Conservation (phyloP, 2,329 filamentous ascomycete genomes). For the Mycosphaerella sp. region DNA sequence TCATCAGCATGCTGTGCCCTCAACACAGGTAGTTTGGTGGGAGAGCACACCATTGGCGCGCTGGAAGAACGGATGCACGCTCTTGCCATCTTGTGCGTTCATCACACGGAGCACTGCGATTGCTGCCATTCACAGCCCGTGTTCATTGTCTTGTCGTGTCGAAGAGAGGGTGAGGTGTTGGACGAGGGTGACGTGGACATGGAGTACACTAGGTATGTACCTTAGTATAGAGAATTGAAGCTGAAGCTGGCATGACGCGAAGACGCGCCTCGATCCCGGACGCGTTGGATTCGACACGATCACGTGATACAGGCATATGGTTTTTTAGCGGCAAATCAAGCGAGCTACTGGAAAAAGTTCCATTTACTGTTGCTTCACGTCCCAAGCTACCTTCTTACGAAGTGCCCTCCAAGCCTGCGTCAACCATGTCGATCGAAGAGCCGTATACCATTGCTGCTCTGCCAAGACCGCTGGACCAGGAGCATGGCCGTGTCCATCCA, state of each 20-base stretch:
- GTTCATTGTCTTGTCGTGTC: not conserved
- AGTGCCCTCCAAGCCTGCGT: not conserved
- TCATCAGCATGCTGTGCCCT: slow-evolving; percentile 5
- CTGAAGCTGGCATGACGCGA: too few relatives aligned
- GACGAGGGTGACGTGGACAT: not conserved
- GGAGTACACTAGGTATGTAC: too few relatives aligned
- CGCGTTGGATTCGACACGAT: too few relatives aligned
- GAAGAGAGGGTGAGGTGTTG: not conserved
- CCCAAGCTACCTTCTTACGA: not conserved
- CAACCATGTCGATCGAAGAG: slow-evolving; percentile 30
- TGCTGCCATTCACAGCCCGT: slow-evolving; percentile 20
- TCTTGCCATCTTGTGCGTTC: slow-evolving; percentile 22
- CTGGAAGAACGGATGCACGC: slow-evolving; percentile 32
- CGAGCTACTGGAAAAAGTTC: slow-evolving; percentile 3
- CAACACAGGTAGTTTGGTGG: not conserved
- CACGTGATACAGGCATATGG: too few relatives aligned
- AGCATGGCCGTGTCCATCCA: slow-evolving; percentile 38
- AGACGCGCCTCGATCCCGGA: too few relatives aligned
- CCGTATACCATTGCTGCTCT: slow-evolving; percentile 41
- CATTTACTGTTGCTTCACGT: slow-evolving; percentile 6
- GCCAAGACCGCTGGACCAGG: slow-evolving; percentile 39
- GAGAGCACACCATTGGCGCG: slow-evolving; percentile 16
- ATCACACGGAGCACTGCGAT: slow-evolving; percentile 23
- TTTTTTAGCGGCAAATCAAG: not conserved
- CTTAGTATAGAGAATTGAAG: not conserved